Evolutionary conservation across 2,329 filamentous ascomycete genomes (phyloP).

Genomic region (Phialemoniopsis sp.): DNA sequence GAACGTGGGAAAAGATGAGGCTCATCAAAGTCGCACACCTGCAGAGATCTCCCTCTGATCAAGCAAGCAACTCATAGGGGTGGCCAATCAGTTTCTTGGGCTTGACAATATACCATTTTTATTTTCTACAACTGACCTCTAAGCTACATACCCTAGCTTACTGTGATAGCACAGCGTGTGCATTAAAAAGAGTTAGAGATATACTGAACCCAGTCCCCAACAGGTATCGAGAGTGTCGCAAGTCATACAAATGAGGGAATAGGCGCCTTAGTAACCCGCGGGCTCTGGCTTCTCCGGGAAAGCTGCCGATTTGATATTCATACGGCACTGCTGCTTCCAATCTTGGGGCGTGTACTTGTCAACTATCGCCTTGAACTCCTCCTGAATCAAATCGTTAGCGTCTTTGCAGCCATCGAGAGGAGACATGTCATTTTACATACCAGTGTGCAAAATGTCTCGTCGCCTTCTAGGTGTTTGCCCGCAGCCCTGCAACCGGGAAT

Average conservation of each 20-base stretch:
- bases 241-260: too few relatives aligned
- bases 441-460: slow-evolving; percentile 87
- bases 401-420: background rate
- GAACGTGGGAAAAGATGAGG: slow-evolving; percentile 26
- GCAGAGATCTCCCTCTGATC: background rate
- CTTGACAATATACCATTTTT: background rate
- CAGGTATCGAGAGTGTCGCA: too few relatives aligned
- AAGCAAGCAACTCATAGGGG: background rate
- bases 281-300: slow-evolving; percentile 46
- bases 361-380: slow-evolving; percentile 87
- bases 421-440: slow-evolving; percentile 37
- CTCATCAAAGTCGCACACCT: slow-evolving; percentile 7
- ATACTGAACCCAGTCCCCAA: too few relatives aligned
- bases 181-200: too few relatives aligned
- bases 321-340: slow-evolving; percentile 61
- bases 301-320: slow-evolving; percentile 34
- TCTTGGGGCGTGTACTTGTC: slow-evolving; percentile 83
- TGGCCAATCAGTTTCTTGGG: background rate
- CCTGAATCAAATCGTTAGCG: slow-evolving; percentile 34
- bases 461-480: slow-evolving; percentile 81
- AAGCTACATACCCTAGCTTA: too few relatives aligned
- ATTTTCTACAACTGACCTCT: too few relatives aligned
- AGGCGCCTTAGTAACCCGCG: slow-evolving; percentile 37
- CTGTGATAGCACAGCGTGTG: too few relatives aligned
- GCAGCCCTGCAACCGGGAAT: slow-evolving; percentile 74